These are phyloP conservation scores for Crotalaria pallida DNA, from an alignment of 306 rosid genomes.

Conservation along the genomic window DNA sequence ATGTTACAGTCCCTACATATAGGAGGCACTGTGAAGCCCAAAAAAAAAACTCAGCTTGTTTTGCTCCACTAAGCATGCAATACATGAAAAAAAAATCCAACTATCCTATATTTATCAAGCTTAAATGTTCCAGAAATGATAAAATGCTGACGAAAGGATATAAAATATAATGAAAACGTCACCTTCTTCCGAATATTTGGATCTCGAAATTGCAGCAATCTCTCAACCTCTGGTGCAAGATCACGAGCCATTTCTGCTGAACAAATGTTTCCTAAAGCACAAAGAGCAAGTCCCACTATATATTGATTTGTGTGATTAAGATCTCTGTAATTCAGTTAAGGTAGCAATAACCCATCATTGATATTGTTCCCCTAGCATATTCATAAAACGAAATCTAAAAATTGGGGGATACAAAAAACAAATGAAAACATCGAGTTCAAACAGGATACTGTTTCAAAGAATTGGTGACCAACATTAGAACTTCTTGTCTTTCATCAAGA, in stretches of 20 bases:
- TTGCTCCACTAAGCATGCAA: conserved; percentile 14
- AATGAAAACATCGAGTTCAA: conserved; percentile 13
- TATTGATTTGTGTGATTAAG: conserved; percentile 72
- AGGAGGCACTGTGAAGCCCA: not conserved
- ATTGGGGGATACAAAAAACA: not conserved
- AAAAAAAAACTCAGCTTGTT: not conserved
- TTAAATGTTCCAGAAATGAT: conserved; percentile 1
- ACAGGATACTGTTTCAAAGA: conserved; percentile 77
- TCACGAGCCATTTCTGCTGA: conserved; percentile 98
- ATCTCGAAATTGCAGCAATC: conserved; percentile 87
- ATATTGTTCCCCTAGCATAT: not conserved
- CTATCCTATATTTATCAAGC: not conserved
- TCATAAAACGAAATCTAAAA: not conserved
- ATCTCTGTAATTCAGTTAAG: conserved; percentile 64
- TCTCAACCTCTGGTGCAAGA: conserved; percentile 97
- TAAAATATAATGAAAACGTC: conserved; percentile 18
- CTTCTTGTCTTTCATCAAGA: conserved; percentile 89
- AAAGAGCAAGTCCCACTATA: conserved; percentile 81
- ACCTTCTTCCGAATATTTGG: conserved; percentile 96
- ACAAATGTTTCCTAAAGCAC: conserved; percentile 81
- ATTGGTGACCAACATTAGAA: conserved; percentile 79
- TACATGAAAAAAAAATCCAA: not conserved
- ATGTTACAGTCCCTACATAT: not conserved
- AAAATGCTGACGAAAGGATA: not conserved
- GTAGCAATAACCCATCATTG: conserved; percentile 15